phyloP scores from a whole-genome alignment of 2,329 filamentous ascomycete species.

The Aplosporella prunicola region DNA sequence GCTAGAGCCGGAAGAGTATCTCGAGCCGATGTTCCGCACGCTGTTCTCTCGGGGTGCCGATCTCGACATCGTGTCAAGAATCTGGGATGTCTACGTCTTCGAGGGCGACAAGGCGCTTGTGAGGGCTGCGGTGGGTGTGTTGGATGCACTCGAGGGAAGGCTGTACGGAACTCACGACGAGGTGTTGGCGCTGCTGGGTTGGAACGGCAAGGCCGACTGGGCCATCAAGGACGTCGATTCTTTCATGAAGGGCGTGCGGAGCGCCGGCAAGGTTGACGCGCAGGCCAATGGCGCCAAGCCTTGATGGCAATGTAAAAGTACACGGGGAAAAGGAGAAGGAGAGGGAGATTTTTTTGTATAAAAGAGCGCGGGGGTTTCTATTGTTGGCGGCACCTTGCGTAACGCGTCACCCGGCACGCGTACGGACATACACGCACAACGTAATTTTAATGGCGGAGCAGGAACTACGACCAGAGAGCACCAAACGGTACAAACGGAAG shows the following conservation, averaged over 20 bases:
- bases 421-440: too few species aligned
- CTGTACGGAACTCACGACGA: slow-evolving; percentile 38
- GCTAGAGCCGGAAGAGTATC: slow-evolving; percentile 40
- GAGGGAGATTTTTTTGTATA: too few species aligned
- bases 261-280: slow-evolving; percentile 25
- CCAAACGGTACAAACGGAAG: too few species aligned
- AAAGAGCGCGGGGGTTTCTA: too few species aligned
- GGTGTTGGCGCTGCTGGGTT: slow-evolving; percentile 35
- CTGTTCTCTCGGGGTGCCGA: slow-evolving; percentile 54
- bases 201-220: slow-evolving; percentile 22
- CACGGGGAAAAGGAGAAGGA: too few species aligned
- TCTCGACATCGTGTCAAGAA: slow-evolving; percentile 59
- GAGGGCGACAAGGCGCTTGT: slow-evolving; percentile 68
- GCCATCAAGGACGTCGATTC: slow-evolving; percentile 30
- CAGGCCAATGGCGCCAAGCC: too few species aligned
- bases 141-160: slow-evolving; percentile 44
- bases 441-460: too few species aligned
- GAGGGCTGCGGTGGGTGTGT: slow-evolving; percentile 58
- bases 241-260: slow-evolving; percentile 28
- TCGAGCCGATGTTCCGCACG: slow-evolving; percentile 52
- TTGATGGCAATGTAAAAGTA: too few species aligned
- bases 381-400: too few species aligned
- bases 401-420: too few species aligned
- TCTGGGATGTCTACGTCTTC: slow-evolving; percentile 78
- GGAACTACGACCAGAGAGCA: too few species aligned